phyloP scores from a whole-genome alignment of 371 early-diverging fungal genomes.

The Massospora cicadina region DNA sequence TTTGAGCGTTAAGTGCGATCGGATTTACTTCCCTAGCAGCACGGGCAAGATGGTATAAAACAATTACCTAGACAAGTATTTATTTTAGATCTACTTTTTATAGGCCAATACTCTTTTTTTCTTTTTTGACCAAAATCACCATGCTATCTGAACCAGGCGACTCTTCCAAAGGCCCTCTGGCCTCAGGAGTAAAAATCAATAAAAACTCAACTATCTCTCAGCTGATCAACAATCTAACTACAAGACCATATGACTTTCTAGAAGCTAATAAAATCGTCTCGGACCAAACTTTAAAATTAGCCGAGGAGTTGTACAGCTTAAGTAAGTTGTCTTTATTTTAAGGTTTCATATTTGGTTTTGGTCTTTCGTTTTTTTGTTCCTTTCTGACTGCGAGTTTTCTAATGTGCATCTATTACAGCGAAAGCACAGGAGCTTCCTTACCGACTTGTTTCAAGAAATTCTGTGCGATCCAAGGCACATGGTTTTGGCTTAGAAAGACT shows the following conservation, averaged over 20 bases:
- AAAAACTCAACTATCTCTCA: neutral
- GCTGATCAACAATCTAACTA: neutral
- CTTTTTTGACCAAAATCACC: too few species aligned
- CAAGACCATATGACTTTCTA: neutral
- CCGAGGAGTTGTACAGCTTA: neutral
- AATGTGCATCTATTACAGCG: neutral
- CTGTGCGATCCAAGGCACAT: neutral
- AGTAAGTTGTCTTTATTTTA: neutral
- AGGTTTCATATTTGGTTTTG: neutral
- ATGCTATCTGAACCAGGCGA: too few species aligned
- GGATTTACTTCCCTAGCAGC: too few species aligned
- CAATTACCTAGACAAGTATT: too few species aligned
- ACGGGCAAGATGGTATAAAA: too few species aligned
- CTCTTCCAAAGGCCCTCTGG: neutral
- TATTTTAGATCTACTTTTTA: too few species aligned
- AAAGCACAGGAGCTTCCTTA: neutral
- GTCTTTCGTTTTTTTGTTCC: neutral
- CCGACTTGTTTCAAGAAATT: neutral
- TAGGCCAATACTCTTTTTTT: too few species aligned
- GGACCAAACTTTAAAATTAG: neutral
- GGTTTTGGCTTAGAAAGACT: neutral
- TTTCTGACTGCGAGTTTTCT: neutral
- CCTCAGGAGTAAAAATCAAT: neutral
- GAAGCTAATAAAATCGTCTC: neutral
- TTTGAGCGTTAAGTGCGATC: too few species aligned